phyloP scores from a whole-genome alignment of 805 yeast species.

The Wickerhamiella lipophila region DNA sequence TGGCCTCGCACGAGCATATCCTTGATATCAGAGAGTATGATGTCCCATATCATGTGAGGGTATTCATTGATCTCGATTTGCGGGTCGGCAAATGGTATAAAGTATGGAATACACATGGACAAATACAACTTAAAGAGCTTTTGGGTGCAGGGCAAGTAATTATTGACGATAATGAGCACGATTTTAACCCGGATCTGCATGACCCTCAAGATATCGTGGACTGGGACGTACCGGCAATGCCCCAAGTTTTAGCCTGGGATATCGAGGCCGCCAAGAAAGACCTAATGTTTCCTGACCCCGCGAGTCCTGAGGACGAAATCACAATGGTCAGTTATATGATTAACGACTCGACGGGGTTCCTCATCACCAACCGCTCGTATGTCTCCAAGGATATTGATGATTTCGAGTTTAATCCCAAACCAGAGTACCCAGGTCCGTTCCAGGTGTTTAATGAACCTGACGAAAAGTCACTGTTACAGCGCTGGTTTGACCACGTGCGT shows the following conservation, averaged over 20 bases:
- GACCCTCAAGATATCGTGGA: conserved; percentile 7
- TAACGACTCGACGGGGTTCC: conserved; percentile 79
- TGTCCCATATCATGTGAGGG: conserved; percentile 93
- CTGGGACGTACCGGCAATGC: conserved; percentile 12
- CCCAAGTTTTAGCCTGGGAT: conserved; percentile 73
- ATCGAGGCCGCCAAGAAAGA: conserved; percentile 97
- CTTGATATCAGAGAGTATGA: conserved; percentile 86
- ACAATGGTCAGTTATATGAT: conserved; percentile 99
- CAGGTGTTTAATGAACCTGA: conserved; percentile 81
- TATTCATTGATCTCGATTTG: conserved; percentile 69
- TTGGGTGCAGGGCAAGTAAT: neutral
- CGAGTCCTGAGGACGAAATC: conserved; percentile 56
- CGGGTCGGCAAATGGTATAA: conserved; percentile 95
- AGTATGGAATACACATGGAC: conserved; percentile 51
- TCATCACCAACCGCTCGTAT: conserved; percentile 88
- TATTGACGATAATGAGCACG: conserved; percentile 9
- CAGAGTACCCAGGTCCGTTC: conserved; percentile 85
- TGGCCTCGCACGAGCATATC: conserved; percentile 40
- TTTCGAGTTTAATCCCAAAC: conserved; percentile 94
- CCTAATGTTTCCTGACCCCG: conserved; percentile 84
- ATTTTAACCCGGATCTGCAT: conserved; percentile 7
- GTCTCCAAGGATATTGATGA: conserved; percentile 91
- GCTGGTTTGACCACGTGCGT: conserved; percentile 81
- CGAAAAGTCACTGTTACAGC: conserved; percentile 58
- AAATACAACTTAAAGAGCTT: conserved; percentile 40